Conservation (phyloP, 2,329 filamentous ascomycete species). For the Thelonectria blattea region DNA sequence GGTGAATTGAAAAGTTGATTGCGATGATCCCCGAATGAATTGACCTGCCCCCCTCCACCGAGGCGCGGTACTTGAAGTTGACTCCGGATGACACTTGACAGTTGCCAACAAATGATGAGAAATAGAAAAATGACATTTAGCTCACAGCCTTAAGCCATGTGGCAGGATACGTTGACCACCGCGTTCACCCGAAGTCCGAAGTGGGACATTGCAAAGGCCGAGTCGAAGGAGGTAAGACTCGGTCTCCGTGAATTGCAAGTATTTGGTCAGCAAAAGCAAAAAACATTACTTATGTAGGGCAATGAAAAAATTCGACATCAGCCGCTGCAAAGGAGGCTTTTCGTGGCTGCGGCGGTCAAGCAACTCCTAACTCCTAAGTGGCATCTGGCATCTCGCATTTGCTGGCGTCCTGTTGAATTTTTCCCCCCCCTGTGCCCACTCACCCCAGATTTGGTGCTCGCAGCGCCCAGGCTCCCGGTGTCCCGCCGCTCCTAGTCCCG, state of each 20-base stretch:
- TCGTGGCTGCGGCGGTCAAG: no score
- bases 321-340: no score
- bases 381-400: no score
- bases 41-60: no score
- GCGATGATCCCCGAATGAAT: background rate
- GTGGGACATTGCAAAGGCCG: background rate
- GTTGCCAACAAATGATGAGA: background rate
- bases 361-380: no score
- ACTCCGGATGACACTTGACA: background rate
- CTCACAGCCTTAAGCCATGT: slow-evolving; percentile 1
- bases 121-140: background rate
- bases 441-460: slow-evolving; percentile 2
- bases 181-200: slow-evolving; percentile 13
- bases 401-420: background rate
- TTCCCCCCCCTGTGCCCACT: background rate
- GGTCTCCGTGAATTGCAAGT: no score
- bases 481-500: slow-evolving; percentile 1
- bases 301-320: no score
- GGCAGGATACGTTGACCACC: background rate
- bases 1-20: background rate
- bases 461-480: slow-evolving; percentile 9
- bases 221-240: background rate
- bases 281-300: no score
- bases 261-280: no score
- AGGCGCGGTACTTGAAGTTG: background rate